Base-by-base conservation (phyloP, 2,329 filamentous ascomycete species). In the Cercospora janseana region DNA sequence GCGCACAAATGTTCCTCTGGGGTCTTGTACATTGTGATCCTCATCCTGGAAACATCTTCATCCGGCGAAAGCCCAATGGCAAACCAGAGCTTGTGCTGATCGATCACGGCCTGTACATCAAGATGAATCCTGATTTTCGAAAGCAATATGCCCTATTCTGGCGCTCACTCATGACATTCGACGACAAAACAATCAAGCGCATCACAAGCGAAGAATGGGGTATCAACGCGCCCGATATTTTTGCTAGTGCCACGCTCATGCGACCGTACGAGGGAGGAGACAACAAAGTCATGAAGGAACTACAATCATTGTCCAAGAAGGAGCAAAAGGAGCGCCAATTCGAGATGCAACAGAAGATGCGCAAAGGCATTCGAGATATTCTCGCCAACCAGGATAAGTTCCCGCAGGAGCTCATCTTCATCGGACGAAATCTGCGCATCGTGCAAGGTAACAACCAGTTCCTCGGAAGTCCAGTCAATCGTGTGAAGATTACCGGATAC, bases 1-100 rank as follows among this genome's bases (percentile, higher is more conserved):
- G 86, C n/a, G 91, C 89, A 2, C 92, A 97, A 66, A 97, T 97
- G 79, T 98, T 96, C 75, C 85, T 95, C 58, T 97, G 89, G 88
- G 93, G 93, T 9, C 80, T 88, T 34, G 88, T 97, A 0, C 92
- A 98, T 73, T 96, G 92, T 72, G 93, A 98, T 68, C 93, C 93
- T 7, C 93, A 98, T 66, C 93, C 93, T 1, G 92, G 92, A 21
- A 98, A 98, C 72, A 93, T 97, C 68, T 95, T 98, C 72, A 86
- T 97, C 65, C 86, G 93, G 6, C 85, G 93, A 6, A 77, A 88
- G 12, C 87, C 90, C 1, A 84, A 79, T 34, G 92, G 92, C n/a
- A 79, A 82, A 34, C 79, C 92, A 1, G 90, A 98, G 72, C 79
- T 98, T 23, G 92, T 97, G 1, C 83, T 98, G 27, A 95, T 98